Evolutionary conservation across 2,329 filamentous ascomycete genomes (phyloP), one percentile per base, ranked within the genome.

Genomic region (Fusarium torulosum): DNA sequence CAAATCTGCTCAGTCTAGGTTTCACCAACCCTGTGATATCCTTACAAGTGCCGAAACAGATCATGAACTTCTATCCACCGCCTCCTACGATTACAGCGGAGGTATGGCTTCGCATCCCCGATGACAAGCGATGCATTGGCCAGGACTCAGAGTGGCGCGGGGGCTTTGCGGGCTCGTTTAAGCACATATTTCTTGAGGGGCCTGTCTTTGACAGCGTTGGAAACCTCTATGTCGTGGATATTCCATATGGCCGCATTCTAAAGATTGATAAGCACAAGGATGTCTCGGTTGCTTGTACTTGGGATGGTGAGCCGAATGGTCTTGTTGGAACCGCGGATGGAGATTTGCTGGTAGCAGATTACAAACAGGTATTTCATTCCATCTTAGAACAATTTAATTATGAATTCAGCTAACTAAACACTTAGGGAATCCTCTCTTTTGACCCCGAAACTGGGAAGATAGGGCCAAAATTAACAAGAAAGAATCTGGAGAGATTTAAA

Each of bases 401-500:
- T 11, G 27, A 9, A 29, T 29, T 10, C 10, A 13, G 10, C 27
- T 29, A 29, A 29, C 10, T 29, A 13, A 2, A 5, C 10, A 13
- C 4, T 13, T 9, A 81, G 79, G 79, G 80, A 0, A 75, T 82
- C 11, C 70, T 82, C 0, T 63, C 67, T 0, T 78, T 80, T 19
- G 72, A 80, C 38, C 79, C 78, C 0, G 58, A 63, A 1, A 75
- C 66, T 1, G 58, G 71, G 1, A 69, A 61, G 4, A 67, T 80
- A 10, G 70, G 66, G 1, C 74, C 76, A 0, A 71, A 76, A 20
- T 51, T 81, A 13, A 75, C 76, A 7, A 69, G 76, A n/a, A 74
- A 73, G 44, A 78, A 82, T 41, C 73, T 82, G 1, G 79, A 81
- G 44, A 72, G 79, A 6, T 82, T 82, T 70, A 82, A 82, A 53